phyloP scores from a whole-genome alignment of 371 early-diverging fungal species.

The Mucor circinelloides region DNA sequence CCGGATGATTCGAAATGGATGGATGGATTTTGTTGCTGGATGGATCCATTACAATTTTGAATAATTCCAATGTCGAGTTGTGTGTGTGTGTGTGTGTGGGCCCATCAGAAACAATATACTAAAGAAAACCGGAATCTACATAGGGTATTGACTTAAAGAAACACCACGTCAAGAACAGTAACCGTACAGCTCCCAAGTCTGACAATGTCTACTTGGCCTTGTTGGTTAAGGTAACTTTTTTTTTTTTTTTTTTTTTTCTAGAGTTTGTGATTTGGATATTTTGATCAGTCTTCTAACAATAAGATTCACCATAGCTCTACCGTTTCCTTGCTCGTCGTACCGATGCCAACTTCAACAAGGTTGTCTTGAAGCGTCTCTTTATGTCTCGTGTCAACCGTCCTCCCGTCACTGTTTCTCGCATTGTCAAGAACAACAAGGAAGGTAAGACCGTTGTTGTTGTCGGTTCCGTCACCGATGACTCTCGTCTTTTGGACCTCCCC shows the following conservation, averaged over 20 bases:
- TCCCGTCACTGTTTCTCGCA: slow-evolving; percentile 90
- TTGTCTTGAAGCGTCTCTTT: slow-evolving; percentile 96
- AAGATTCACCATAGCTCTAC: slow-evolving; percentile 75
- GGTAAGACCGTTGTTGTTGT: slow-evolving; percentile 92
- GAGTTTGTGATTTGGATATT: too few relatives aligned
- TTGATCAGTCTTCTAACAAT: neutral
- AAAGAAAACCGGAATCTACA: neutral
- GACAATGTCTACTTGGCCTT: slow-evolving; percentile 93
- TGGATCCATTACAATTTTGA: neutral
- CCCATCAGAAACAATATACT: neutral
- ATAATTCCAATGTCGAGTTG: neutral
- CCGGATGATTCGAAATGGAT: slow-evolving; percentile 10
- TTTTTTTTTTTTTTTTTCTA: too few relatives aligned
- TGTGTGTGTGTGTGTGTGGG: neutral
- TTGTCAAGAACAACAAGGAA: slow-evolving; percentile 71
- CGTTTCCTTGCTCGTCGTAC: slow-evolving; percentile 98
- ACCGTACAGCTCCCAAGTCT: slow-evolving; percentile 86
- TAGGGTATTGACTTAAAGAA: slow-evolving; percentile 97
- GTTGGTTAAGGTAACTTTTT: slow-evolving; percentile 78
- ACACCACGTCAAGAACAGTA: slow-evolving; percentile 92
- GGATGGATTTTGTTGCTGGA: slow-evolving; percentile 24
- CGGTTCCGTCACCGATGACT: slow-evolving; percentile 97
- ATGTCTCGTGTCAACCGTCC: slow-evolving; percentile 98
- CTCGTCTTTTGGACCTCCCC: slow-evolving; percentile 91
- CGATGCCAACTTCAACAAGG: slow-evolving; percentile 97